Base-by-base conservation (phyloP, 2,329 filamentous ascomycete genomes). In the Fusarium dimerum region DNA sequence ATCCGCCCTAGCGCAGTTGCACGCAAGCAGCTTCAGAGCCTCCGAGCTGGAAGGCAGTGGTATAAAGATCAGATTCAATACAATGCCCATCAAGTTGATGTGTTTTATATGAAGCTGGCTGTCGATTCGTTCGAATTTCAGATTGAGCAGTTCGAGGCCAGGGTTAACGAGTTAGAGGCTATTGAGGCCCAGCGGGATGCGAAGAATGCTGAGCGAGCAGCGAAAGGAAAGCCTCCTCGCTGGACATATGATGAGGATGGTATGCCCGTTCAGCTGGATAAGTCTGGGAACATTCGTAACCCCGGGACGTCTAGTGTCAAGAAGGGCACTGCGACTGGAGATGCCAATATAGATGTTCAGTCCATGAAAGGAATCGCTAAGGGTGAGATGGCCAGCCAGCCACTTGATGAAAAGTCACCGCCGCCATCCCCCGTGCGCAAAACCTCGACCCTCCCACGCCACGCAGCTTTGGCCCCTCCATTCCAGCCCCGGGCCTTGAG, bases 1-100 rank as follows among this genome's bases (percentile, higher is more conserved):
- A 85, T 85, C 55, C 76, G 77, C 18, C 78, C 77, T 5, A 85
- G 82, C 59, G 79, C 83, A n/a, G 83, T 85, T 59, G 85, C 81
- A 8, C 81, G 73, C 63, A 81, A 79, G 58, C 82, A 85, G 59
- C 76, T 85, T 45, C 75, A 78, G 18, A 69, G 71, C 40, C 74
- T 86, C 48, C 76, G 75, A 40, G 61, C 65, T n/a, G 76, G 77
- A n/a, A 72, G 86, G 53, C 81, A 78, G 61, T 78, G 79, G 51
- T 73, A 80, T 40, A 78, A 85, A 56, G 78, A 82, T 53, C 83
- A 87, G 58, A 67, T 86, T 42, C 76, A 78, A 47, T 84, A 81
- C 71, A 86, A 86, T 63, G 79, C 77, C 57, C 81, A 86, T 56
- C 83, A 86, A 59, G 83, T 86, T 55, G 83, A 86, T 52, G 81